Evolutionary conservation across 2,329 filamentous ascomycete genomes (phyloP).

Genomic region (Botryosphaeria dothidea): DNA sequence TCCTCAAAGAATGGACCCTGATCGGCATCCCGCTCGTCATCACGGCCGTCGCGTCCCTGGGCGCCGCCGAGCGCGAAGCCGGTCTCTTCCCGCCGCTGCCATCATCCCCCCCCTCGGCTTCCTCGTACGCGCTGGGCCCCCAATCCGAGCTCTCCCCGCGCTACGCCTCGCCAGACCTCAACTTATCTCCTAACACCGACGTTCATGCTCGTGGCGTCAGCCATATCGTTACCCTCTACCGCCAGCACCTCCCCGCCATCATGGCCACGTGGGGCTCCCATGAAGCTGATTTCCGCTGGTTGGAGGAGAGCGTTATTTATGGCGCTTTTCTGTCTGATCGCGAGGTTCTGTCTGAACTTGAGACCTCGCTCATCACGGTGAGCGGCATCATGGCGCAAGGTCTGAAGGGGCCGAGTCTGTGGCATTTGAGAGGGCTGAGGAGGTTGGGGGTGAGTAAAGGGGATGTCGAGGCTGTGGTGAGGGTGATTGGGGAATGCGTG

Average conservation of each 20-base stretch:
- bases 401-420: constrained; percentile 52
- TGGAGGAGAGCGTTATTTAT: constrained; percentile 58
- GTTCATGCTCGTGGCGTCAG: not conserved
- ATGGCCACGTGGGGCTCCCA: not conserved
- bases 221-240: not conserved
- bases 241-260: not conserved
- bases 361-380: constrained; percentile 58
- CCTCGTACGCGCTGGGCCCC: not conserved
- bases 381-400: constrained; percentile 62
- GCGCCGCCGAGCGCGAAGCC: not conserved
- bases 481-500: constrained; percentile 33
- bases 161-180: not conserved
- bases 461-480: constrained; percentile 46
- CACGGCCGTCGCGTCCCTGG: constrained; percentile 5
- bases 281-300: constrained; percentile 38
- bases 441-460: constrained; percentile 50
- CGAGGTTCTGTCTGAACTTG: constrained; percentile 54
- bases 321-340: constrained; percentile 60
- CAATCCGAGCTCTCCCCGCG: not conserved
- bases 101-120: not conserved
- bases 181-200: not conserved
- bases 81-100: not conserved
- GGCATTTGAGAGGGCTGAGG: constrained; percentile 56
- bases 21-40: constrained; percentile 17
- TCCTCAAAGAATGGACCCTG: constrained; percentile 15